Conservation (phyloP, 352 stramenopile genomes). For the Phytopythium boreale region DNA sequence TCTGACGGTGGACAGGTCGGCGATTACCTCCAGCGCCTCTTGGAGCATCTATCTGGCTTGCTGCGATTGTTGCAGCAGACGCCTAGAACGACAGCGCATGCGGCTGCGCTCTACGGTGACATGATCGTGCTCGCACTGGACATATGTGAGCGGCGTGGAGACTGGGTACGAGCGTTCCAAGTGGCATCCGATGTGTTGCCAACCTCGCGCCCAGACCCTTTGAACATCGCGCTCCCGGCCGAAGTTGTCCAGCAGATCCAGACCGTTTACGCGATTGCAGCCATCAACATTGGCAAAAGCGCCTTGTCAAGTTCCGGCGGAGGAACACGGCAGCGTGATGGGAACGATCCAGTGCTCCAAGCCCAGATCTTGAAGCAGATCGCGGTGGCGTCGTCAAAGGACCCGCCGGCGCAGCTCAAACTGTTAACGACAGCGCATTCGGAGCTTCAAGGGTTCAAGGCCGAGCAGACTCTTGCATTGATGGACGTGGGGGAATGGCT, state of each 20-base stretch:
- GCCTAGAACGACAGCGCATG: background rate
- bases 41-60: constrained; percentile 17
- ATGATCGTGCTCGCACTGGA: constrained; percentile 55
- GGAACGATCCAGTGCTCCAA: constrained; percentile 42
- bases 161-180: constrained; percentile 41
- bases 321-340: constrained; percentile 29
- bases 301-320: constrained; percentile 12
- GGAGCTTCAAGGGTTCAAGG: constrained; percentile 47
- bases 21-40: constrained; percentile 19
- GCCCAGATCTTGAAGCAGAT: constrained; percentile 68
- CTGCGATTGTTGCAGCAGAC: constrained; percentile 25
- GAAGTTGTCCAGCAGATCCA: constrained; percentile 49
- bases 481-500: constrained; percentile 88
- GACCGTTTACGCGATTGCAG: constrained; percentile 45
- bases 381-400: constrained; percentile 55
- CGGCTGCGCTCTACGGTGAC: constrained; percentile 36
- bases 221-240: constrained; percentile 12
- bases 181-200: constrained; percentile 33
- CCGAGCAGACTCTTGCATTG: constrained; percentile 63
- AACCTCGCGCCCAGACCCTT: constrained; percentile 13
- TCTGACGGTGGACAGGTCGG: constrained; percentile 10
- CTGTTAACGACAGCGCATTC: constrained; percentile 50
- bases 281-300: constrained; percentile 53
- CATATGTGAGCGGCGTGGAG: constrained; percentile 41
- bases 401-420: constrained; percentile 58